Base-by-base conservation (phyloP, 2,329 filamentous ascomycete species). In the Stemphylium beticola region DNA sequence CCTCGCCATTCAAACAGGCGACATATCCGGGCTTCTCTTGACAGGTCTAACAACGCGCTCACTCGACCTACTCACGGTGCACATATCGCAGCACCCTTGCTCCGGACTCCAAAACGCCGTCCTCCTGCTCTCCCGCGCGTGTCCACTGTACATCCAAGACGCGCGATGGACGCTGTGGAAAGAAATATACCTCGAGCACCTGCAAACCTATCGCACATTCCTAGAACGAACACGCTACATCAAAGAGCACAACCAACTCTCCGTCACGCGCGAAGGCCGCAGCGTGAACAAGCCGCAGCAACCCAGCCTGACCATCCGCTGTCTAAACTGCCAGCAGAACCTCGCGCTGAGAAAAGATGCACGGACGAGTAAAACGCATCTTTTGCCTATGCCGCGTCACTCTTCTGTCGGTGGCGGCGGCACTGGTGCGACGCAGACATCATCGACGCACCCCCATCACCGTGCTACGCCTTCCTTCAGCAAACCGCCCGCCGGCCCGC, bases 221-320 rank as follows among this genome's bases (percentile, higher is more conserved):
- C 85, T 89, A 58, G 84, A 90, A 61, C 86, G 90, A 41, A 89
- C 89, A 49, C 88, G 88, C 66, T 93, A 92, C 75, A 88, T 91
- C 62, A 88, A 90, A 56, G 87, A 90, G 70, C 89, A 90, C 67
- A 91, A 88, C 20, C 85, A 86, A 60, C 84, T 84, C 62, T 88
- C 87, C 41, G 76, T 79, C 62, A 85, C 87, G 53, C 84, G 85
- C 48, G 83, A 86, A 48, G 88, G 88, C 36, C 74, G 77, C 7
- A 84, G 84, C n/a, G 82, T 84, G 7, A 82, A 90, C 60, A 85
- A 85, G 53, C 83, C 87, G 1, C 83, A 87, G 0, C 64, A 72
- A 0, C 85, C 85, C 2, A 89, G 91, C 74, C 85, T 93, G 48
- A 86, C 88, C 4, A 83, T 95, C 43, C 85, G 90, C 41, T 95